These are phyloP conservation scores for Phytophthora pinifolia DNA, from an alignment of 352 stramenopile species.

Conservation along the genomic window DNA sequence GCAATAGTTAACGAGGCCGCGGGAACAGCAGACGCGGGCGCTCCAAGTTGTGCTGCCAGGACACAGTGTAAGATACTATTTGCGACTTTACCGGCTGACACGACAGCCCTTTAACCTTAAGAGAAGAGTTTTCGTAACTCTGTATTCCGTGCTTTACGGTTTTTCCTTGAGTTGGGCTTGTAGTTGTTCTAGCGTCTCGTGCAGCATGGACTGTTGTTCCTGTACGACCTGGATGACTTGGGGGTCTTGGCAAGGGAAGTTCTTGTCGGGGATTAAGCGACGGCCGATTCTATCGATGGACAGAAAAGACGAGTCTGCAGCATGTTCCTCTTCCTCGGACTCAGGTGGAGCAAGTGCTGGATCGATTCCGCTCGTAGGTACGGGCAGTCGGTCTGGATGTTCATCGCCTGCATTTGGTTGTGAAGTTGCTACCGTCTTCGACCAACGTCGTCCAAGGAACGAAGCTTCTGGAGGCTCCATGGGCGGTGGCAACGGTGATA, in stretches of 20 bases:
- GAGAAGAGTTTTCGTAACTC: slow-evolving; percentile 18
- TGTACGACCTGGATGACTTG: slow-evolving; percentile 29
- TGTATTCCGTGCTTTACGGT: background rate
- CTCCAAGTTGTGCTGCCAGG: slow-evolving; percentile 13
- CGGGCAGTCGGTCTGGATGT: background rate
- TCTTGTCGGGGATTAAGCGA: slow-evolving; percentile 29
- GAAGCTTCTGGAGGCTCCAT: slow-evolving; percentile 2
- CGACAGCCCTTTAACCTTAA: slow-evolving; percentile 16
- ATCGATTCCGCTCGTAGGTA: background rate
- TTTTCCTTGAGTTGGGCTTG: slow-evolving; percentile 10
- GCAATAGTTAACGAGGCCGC: slow-evolving; percentile 36
- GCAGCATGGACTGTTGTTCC: slow-evolving; percentile 28
- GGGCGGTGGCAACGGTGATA: slow-evolving; percentile 46
- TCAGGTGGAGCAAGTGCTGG: background rate
- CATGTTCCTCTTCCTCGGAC: background rate
- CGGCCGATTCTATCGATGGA: slow-evolving; percentile 34
- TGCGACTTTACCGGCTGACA: slow-evolving; percentile 13
- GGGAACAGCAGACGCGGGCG: background rate
- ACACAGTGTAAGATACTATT: slow-evolving; percentile 36
- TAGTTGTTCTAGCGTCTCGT: slow-evolving; percentile 10
- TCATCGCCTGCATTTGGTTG: slow-evolving; percentile 2
- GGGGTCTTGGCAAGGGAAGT: slow-evolving; percentile 29
- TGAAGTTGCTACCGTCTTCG: slow-evolving; percentile 2
- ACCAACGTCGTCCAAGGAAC: slow-evolving; percentile 15
- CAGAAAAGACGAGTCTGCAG: slow-evolving; percentile 17